These are phyloP conservation scores for Lachnellula occidentalis DNA, from an alignment of 2,329 filamentous ascomycete genomes.

Conservation along the genomic window DNA sequence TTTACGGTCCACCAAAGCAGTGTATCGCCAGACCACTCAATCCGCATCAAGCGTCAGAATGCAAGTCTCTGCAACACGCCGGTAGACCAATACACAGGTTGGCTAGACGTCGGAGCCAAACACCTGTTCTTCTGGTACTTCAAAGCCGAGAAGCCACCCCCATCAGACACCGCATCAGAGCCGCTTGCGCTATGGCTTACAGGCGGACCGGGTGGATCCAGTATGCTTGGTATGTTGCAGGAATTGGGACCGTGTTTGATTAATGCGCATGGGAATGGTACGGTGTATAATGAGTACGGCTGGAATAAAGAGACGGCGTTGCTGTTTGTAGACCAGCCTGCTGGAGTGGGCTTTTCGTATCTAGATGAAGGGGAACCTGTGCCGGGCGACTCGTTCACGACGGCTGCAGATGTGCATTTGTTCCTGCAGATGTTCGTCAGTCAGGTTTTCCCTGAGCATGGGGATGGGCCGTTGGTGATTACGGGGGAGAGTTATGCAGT, in stretches of 20 bases:
- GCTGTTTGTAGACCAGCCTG: conserved; percentile 52
- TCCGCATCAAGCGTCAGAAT: conserved; percentile 22
- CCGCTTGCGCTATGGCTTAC: conserved; percentile 58
- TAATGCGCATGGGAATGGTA: conserved; percentile 40
- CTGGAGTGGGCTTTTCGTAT: conserved; percentile 63
- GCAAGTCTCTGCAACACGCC: conserved; percentile 20
- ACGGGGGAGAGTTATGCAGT: conserved; percentile 46
- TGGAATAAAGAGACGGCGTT: conserved; percentile 56
- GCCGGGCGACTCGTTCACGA: conserved; percentile 37
- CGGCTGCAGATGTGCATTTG: conserved; percentile 43
- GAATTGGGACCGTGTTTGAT: conserved; percentile 46
- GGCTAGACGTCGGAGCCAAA: conserved; percentile 27
- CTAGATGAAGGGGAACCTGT: conserved; percentile 31
- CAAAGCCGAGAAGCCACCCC: conserved; percentile 31
- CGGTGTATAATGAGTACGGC: conserved; percentile 49
- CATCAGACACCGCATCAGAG: conserved; percentile 36
- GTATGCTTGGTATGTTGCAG: conserved; percentile 55
- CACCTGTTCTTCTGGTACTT: conserved; percentile 44
- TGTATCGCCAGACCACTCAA: conserved; percentile 17
- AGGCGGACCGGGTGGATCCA: conserved; percentile 58
- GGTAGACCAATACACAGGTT: conserved; percentile 25
- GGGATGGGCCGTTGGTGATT: conserved; percentile 38
- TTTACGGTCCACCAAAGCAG: conserved; percentile 17
- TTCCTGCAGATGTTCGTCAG: conserved; percentile 44
- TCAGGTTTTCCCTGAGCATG: conserved; percentile 39